Base-by-base conservation (phyloP, 1,284 basidiomycete species). In the Leccinum huronense region DNA sequence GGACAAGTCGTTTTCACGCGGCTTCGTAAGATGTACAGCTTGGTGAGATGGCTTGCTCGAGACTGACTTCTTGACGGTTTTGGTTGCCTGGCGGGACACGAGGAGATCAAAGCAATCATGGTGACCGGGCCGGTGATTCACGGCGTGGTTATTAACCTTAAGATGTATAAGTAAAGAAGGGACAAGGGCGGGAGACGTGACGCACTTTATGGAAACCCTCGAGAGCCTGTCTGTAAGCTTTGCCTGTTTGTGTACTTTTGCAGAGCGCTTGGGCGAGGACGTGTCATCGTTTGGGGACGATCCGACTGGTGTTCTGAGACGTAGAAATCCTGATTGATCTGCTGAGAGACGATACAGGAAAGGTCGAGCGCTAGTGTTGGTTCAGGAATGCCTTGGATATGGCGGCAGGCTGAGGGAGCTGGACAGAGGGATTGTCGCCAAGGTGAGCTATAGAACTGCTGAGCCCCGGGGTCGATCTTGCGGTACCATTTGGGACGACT, bases 111-210 rank as follows among this genome's bases (percentile, higher is more conserved):
- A 77, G 34, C 83, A 81, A 63, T 80, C 77, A 61, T 83, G 84
- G 69, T 90, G 80, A 63, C 89, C 88, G 89, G 23, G 23, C 88
- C 88, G 89, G 27, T 86, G 67, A 63, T 76, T 77, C 19, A 79
- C 76, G 19, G 77, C 72, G 55, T 82, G 80, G n/a, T 79, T 79
- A 57, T 82, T 80, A 53, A 80, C 74, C 81, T 82, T 56, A 60
- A 80, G 77, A 40, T 42, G 45, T 14, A 30, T 68, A 3, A 66
- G 62, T 4, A 60, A 34, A 56, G 53, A 58, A n/a, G 31, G 53
- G 51, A 63, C 55, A 53, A 33, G 23, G 57, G 42, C 56, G 10
- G 36, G 55, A 55, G 61, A 65, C 10, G 34, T 56, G 61, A 62
- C 78, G 58, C 60, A 81, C 81, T 11, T 78, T 79, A 59, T 83